Evolutionary conservation across 495 filamentous ascomycete species (phyloP).

Genomic region (Daldinia concentrica): DNA sequence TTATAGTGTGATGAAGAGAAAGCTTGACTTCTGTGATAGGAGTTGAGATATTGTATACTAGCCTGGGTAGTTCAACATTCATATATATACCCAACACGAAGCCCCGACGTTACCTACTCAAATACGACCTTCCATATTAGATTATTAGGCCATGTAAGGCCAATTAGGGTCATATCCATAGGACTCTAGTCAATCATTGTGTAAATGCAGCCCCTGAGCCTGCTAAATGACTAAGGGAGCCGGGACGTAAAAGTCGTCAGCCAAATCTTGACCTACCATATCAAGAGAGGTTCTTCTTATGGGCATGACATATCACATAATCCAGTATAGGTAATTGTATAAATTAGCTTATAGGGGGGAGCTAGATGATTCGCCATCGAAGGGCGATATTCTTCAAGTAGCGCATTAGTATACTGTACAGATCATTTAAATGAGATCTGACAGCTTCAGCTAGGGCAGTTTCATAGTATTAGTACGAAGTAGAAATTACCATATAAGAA

Average conservation of each 20-base stretch:
- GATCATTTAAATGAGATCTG: slow-evolving; percentile 17
- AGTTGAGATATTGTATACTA: not conserved
- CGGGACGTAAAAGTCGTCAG: not conserved
- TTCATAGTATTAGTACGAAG: not conserved
- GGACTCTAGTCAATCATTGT: slow-evolving; percentile 4
- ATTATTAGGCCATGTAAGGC: not conserved
- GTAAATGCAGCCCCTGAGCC: slow-evolving; percentile 17
- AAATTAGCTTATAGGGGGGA: not conserved
- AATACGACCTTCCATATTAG: slow-evolving; percentile 13
- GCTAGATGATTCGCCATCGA: not conserved
- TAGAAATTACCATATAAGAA: slow-evolving; percentile 16
- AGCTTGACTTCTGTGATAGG: not conserved
- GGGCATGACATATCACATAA: slow-evolving; percentile 4
- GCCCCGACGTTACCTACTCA: not conserved
- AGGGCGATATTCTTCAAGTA: slow-evolving; percentile 9
- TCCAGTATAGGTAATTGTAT: slow-evolving; percentile 8
- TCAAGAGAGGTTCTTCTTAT: not conserved
- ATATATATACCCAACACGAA: slow-evolving; percentile 20
- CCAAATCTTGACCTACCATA: slow-evolving; percentile 10
- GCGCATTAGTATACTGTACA: not conserved
- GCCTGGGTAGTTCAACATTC: not conserved
- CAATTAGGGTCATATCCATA: not conserved
- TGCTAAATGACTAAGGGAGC: not conserved
- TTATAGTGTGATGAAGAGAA: slow-evolving; percentile 3
- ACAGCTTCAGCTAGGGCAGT: slow-evolving; percentile 15